Conservation (phyloP, 257 asterid genomes). For the Solanum dulcamara region DNA sequence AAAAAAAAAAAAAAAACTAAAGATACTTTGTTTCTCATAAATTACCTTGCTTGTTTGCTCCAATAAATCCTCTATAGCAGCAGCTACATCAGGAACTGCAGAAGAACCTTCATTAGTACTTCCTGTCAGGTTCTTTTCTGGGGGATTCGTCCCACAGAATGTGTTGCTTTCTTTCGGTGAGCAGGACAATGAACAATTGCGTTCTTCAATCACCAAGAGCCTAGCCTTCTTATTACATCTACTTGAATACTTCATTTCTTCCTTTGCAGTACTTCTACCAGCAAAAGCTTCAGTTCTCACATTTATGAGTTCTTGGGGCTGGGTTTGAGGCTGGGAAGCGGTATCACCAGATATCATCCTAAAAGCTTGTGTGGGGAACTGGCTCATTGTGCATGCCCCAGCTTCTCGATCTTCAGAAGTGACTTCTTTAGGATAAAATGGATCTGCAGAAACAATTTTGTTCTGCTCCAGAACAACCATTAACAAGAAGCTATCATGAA, state of each 20-base stretch:
- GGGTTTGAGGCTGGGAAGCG: slow-evolving; percentile 39
- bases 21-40: not conserved
- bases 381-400: slow-evolving; percentile 54
- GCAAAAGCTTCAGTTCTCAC: slow-evolving; percentile 19
- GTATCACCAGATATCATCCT: slow-evolving; percentile 32
- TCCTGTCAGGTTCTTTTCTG: slow-evolving; percentile 24
- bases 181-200: slow-evolving; percentile 12
- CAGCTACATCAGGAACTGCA: slow-evolving; percentile 75
- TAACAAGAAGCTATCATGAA: slow-evolving; percentile 14
- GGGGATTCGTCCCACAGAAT: slow-evolving; percentile 9
- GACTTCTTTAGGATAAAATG: slow-evolving; percentile 55
- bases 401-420: slow-evolving; percentile 58
- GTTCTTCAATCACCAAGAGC: slow-evolving; percentile 21
- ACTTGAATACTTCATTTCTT: slow-evolving; percentile 15
- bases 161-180: slow-evolving; percentile 5
- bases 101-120: slow-evolving; percentile 26
- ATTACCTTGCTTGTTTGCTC: slow-evolving; percentile 87
- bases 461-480: slow-evolving; percentile 40
- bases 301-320: slow-evolving; percentile 28
- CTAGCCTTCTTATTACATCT: slow-evolving; percentile 45
- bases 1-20: not conserved
- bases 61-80: slow-evolving; percentile 80
- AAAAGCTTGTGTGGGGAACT: slow-evolving; percentile 59
- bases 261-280: slow-evolving; percentile 10
- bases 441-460: slow-evolving; percentile 53